Evolutionary conservation across 306 rosid genomes (phyloP).

Genomic region (Trifolium dubium): DNA sequence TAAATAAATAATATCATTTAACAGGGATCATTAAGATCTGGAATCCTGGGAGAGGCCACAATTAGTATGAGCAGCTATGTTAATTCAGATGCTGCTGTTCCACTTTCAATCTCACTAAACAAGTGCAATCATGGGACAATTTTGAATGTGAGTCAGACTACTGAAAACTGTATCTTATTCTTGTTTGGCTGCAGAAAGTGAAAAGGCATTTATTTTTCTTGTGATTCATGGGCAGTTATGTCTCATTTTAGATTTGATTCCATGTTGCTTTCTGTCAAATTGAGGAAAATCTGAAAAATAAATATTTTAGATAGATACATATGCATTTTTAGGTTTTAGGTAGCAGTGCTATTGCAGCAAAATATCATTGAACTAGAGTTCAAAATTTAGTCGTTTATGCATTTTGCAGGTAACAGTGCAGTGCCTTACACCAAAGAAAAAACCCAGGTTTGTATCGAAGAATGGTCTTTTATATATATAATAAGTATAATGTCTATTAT

Average conservation of each 20-base stretch:
- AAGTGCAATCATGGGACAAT: conserved; percentile 60
- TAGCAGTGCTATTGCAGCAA: conserved; percentile 25
- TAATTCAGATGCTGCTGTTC: conserved; percentile 53
- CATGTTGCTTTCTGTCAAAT: conserved; percentile 7
- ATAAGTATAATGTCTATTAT: conserved; percentile 20
- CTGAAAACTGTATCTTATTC: conserved; percentile 26
- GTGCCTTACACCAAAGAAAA: conserved; percentile 54
- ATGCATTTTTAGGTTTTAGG: not conserved
- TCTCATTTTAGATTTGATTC: conserved; percentile 31
- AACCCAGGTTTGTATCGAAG: conserved; percentile 50
- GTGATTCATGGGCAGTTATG: conserved; percentile 25
- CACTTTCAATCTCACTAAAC: conserved; percentile 57
- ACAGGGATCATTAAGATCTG: conserved; percentile 64
- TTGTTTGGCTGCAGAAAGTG: conserved; percentile 21
- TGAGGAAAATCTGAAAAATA: not conserved
- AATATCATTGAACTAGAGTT: conserved; percentile 39
- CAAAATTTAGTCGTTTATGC: conserved; percentile 45
- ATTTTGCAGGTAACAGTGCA: conserved; percentile 58
- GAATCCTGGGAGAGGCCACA: conserved; percentile 65
- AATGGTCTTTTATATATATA: conserved; percentile 14
- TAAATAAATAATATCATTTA: conserved; percentile 14
- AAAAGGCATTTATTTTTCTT: not conserved
- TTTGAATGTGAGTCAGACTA: conserved; percentile 56
- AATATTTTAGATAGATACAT: not conserved
- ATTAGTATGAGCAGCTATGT: conserved; percentile 52